Evolutionary conservation across 163 green algal species (phyloP), one percentile per base, ranked within the genome.

Genomic region (Coccomyxa subellipsoidea): DNA sequence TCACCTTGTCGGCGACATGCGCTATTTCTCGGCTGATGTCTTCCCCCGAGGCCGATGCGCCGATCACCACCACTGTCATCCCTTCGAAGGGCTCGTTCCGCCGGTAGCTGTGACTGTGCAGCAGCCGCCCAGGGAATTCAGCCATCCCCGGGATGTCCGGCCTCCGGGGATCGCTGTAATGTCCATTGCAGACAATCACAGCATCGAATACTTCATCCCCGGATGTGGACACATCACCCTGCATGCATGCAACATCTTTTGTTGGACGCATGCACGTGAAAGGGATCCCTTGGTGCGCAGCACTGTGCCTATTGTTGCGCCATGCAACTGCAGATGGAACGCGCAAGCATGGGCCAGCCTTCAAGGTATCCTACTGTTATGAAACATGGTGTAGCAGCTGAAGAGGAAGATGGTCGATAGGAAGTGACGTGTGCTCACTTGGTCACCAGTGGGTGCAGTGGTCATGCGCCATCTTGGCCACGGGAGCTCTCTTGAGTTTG

Each of bases 61-160:
- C 89, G 3, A 92, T n/a, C 0, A 91, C 38, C 54, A 91, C 18
- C 31, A 94, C 81, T 18, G 86, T 85, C 85, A 92, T 83, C 10
- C 89, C 93, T 18, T n/a, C 69, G 83, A 96, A 99, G 3, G 38
- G 47, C 7, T 92, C 84, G 10, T 90, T 86, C 0, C 76, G 7
- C 8, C 94, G 86, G 84, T 98, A 99, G 84, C 96, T 97, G 84
- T 98, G 94, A 69, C 85, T 94, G 90, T 99, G 96, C 80, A 98
- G 90, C 54, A 95, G 87, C 7, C 84, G 29, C 6, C 93, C 93
- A 0, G 92, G 91, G 83, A 94, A 98, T 2, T 2, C 31, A 4
- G 87, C 84, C 69, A 89, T 82, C 7, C 92, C 93, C 5, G 81
- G 75, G 0, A 95, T 81, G 0, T 88, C 36, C 0, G 96, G 94